Percentiles rank a stretch among this genome's conserved stretches.
Evolutionary conservation across 805 yeast genomes (phyloP).

Genomic region (Wickerhamomyces chambardii): DNA sequence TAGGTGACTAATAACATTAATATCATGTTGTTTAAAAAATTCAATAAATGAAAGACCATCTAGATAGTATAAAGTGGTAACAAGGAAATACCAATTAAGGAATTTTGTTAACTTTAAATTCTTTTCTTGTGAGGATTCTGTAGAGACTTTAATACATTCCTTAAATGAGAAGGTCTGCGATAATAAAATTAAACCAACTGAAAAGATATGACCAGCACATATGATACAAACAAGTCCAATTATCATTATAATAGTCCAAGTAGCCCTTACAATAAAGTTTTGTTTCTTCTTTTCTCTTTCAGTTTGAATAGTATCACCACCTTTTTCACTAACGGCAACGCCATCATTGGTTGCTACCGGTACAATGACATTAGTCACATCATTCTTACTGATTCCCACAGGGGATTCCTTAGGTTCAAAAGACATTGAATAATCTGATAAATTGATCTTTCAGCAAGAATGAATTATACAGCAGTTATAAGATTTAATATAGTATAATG

Average conservation of each 20-base stretch:
- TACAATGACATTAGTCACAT: too few species aligned
- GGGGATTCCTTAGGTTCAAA: too few species aligned
- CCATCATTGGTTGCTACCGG: too few species aligned
- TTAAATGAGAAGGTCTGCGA: conserved; percentile 81
- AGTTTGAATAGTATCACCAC: too few species aligned
- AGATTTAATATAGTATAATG: too few species aligned
- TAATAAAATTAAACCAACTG: conserved; percentile 59
- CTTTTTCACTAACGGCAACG: too few species aligned
- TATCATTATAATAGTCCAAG: conserved; percentile 94
- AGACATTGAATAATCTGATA: too few species aligned
- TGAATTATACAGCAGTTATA: too few species aligned
- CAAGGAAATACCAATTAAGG: conserved; percentile 88
- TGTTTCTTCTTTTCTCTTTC: conserved; percentile 56
- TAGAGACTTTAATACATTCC: conserved; percentile 85
- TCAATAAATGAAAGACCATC: conserved; percentile 79
- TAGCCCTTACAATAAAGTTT: conserved; percentile 78
- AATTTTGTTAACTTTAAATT: conserved; percentile 75
- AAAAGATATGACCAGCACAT: conserved; percentile 79
- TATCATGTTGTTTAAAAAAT: conserved; percentile 76
- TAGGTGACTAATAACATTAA: conserved; percentile 64
- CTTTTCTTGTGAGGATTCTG: conserved; percentile 69
- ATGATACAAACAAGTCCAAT: conserved; percentile 57
- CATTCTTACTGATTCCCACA: too few species aligned
- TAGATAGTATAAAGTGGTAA: conserved; percentile 80
- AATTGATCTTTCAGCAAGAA: too few species aligned